Conservation (phyloP, 2,329 filamentous ascomycete species). For the Aaosphaeria arxii region DNA sequence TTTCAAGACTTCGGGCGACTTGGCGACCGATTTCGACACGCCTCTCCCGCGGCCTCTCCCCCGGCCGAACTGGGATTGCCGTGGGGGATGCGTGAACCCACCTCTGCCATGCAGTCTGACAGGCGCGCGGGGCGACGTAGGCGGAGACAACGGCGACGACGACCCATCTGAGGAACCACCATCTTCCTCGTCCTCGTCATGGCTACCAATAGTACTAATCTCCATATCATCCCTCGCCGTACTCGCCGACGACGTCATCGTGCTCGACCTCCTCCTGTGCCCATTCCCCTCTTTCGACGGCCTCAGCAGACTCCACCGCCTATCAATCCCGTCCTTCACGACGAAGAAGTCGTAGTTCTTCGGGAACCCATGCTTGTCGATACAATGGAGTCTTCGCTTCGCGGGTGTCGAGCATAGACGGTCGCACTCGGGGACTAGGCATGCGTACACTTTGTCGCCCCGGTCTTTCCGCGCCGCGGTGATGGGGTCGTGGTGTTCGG, state of each 20-base stretch:
- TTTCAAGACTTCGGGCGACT: neutral
- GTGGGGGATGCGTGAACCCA: conserved; percentile 12
- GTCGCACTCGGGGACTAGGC: conserved; percentile 87
- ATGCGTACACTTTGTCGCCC: conserved; percentile 84
- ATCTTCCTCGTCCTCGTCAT: conserved; percentile 1
- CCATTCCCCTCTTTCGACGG: conserved; percentile 13
- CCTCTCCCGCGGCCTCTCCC: conserved; percentile 6
- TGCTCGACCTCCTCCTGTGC: conserved; percentile 24
- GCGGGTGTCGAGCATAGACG: conserved; percentile 77
- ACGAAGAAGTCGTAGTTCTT: conserved; percentile 55
- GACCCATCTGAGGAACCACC: neutral
- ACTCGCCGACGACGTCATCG: conserved; percentile 13
- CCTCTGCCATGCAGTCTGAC: conserved; percentile 27
- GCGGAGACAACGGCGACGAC: neutral
- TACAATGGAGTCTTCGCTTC: conserved; percentile 82
- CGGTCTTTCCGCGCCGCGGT: conserved; percentile 67
- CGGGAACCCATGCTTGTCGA: conserved; percentile 93
- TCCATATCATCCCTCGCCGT: neutral
- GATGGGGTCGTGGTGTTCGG: conserved; percentile 87
- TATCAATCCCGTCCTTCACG: conserved; percentile 86
- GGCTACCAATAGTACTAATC: conserved; percentile 1
- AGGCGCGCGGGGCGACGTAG: conserved; percentile 8
- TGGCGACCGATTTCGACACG: too few relatives aligned
- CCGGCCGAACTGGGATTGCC: conserved; percentile 1
- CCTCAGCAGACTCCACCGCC: conserved; percentile 64